These are phyloP conservation scores for Lentinus polychrous DNA, from an alignment of 1,284 basidiomycete genomes.

Conservation along the genomic window DNA sequence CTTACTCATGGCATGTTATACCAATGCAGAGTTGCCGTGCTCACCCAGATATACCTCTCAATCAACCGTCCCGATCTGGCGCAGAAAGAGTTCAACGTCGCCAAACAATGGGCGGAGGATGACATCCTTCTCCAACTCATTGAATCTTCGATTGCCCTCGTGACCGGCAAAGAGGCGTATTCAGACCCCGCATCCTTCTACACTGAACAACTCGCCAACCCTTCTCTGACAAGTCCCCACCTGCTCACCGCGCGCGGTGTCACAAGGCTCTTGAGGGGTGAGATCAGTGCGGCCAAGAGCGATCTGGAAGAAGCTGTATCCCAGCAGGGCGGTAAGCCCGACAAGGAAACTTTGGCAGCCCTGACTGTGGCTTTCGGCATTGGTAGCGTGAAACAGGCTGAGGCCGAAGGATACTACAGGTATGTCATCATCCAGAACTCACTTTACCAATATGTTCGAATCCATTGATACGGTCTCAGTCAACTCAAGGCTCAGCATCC, in stretches of 20 bases:
- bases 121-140: slow-evolving; percentile 85
- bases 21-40: slow-evolving; percentile 73
- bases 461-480: slow-evolving; percentile 29
- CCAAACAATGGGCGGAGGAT: slow-evolving; percentile 84
- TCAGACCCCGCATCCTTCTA: slow-evolving; percentile 77
- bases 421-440: slow-evolving; percentile 31
- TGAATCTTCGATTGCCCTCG: slow-evolving; percentile 81
- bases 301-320: slow-evolving; percentile 77
- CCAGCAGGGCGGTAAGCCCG: slow-evolving; percentile 41
- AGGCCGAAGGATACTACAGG: slow-evolving; percentile 60
- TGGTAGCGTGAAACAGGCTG: slow-evolving; percentile 40
- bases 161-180: slow-evolving; percentile 71
- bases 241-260: slow-evolving; percentile 81
- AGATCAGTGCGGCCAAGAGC: slow-evolving; percentile 77
- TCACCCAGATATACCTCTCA: slow-evolving; percentile 80
- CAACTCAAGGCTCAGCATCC: slow-evolving; percentile 54
- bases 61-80: slow-evolving; percentile 83
- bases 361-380: slow-evolving; percentile 62
- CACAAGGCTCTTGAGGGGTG: slow-evolving; percentile 75
- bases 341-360: slow-evolving; percentile 68
- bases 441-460: slow-evolving; percentile 5
- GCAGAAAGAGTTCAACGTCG: slow-evolving; percentile 75
- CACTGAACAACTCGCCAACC: slow-evolving; percentile 86
- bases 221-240: slow-evolving; percentile 68
- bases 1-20: too few species aligned